These are phyloP conservation scores for Stereum hirsutum DNA, from an alignment of 1,284 basidiomycete species.

Conservation along the genomic window DNA sequence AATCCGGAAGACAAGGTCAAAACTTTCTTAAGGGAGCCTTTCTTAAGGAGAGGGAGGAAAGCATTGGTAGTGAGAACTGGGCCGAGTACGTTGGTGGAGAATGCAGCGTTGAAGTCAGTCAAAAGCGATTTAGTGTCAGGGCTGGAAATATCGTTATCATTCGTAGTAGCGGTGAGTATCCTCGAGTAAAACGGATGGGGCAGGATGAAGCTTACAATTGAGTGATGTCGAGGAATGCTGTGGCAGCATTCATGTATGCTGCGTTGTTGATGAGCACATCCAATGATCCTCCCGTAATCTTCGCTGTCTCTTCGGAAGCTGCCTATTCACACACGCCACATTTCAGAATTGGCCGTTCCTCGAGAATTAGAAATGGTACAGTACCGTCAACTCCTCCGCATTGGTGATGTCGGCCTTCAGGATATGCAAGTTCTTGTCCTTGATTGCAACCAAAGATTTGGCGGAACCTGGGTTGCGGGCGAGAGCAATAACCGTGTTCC, in stretches of 20 bases:
- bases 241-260: conserved; percentile 7
- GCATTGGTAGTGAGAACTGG: conserved; percentile 25
- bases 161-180: neutral
- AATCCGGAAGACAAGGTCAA: conserved; percentile 22
- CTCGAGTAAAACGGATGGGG: neutral
- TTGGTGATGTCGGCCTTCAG: conserved; percentile 24
- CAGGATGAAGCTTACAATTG: conserved; percentile 1
- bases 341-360: neutral
- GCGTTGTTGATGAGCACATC: conserved; percentile 29
- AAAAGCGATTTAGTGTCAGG: too few species aligned
- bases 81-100: conserved; percentile 28
- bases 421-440: conserved; percentile 18
- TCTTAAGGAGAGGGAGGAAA: conserved; percentile 29
- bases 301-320: conserved; percentile 16
- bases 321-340: conserved; percentile 5
- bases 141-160: too few species aligned
- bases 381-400: conserved; percentile 16
- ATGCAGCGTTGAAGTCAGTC: too few species aligned
- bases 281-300: conserved; percentile 21
- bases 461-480: conserved; percentile 20
- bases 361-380: neutral
- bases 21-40: conserved; percentile 26
- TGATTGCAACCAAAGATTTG: conserved; percentile 12
- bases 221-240: conserved; percentile 8
- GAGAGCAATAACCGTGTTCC: conserved; percentile 23